Percentiles rank a stretch among this genome's conserved stretches.
Conservation (phyloP, 2,329 filamentous ascomycete species). For the Pseudocercospora crystallina region DNA sequence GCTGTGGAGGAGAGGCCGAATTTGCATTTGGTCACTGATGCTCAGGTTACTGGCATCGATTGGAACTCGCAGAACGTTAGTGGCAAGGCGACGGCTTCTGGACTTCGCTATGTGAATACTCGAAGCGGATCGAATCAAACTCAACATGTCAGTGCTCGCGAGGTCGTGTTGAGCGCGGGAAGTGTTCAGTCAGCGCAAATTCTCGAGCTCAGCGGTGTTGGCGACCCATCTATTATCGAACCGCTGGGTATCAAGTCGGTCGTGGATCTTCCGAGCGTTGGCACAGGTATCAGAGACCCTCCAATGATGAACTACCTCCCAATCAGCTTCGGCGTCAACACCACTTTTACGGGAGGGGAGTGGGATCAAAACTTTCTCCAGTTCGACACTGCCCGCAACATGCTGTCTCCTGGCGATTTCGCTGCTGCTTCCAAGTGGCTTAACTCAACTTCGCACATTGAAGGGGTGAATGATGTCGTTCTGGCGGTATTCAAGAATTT, state of each 20-base stretch:
- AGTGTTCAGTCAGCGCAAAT: constrained; percentile 57
- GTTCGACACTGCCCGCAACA: constrained; percentile 5
- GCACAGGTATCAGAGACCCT: constrained; percentile 3
- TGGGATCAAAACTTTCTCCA: constrained; percentile 16
- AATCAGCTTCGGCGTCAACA: not conserved
- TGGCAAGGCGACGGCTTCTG: not conserved
- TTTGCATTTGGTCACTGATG: constrained; percentile 7
- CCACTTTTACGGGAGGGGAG: constrained; percentile 8
- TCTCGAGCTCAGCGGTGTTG: constrained; percentile 62
- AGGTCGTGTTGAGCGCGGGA: constrained; percentile 57
- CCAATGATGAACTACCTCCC: constrained; percentile 1
- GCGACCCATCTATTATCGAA: constrained; percentile 29
- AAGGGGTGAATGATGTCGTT: constrained; percentile 9
- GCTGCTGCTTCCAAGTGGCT: constrained; percentile 10
- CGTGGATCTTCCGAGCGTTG: constrained; percentile 1
- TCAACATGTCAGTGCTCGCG: constrained; percentile 26
- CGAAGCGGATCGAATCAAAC: not conserved
- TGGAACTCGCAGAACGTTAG: not conserved
- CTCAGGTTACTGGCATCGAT: not conserved
- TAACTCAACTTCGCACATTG: constrained; percentile 4
- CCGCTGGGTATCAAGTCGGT: constrained; percentile 29
- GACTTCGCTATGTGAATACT: not conserved
- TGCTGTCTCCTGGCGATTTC: constrained; percentile 7
- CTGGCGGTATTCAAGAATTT: constrained; percentile 12
- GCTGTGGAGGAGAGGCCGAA: constrained; percentile 31